Evolutionary conservation across 2,329 filamentous ascomycete species (phyloP).

Genomic region (Botrytis sinoallii): DNA sequence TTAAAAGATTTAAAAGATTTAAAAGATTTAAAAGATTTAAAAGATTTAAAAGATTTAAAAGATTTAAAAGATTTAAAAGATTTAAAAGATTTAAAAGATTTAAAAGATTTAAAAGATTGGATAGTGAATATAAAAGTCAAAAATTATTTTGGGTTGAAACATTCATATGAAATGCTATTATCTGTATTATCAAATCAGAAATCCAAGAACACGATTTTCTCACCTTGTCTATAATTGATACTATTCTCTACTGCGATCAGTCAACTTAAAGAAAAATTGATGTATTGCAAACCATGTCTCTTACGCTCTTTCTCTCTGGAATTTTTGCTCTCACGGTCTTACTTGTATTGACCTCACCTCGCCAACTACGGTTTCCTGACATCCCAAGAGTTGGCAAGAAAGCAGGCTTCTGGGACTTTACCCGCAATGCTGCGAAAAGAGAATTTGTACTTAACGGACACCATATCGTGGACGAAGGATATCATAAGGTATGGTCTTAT

Average conservation of each 20-base stretch:
- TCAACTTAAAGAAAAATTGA: not conserved
- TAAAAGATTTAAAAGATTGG: no score
- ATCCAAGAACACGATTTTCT: not conserved
- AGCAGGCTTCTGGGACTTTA: not conserved
- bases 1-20: no score
- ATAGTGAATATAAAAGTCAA: no score
- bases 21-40: no score
- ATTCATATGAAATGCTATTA: no score
- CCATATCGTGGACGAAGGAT: not conserved
- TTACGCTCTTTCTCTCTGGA: not conserved
- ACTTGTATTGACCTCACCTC: not conserved
- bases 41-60: no score
- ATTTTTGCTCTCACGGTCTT: not conserved
- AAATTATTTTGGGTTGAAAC: no score
- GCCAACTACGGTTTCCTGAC: not conserved
- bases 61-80: no score
- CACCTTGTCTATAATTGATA: no score
- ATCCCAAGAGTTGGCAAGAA: conserved; percentile 4
- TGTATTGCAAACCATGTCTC: not conserved
- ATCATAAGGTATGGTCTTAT: not conserved
- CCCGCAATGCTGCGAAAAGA: not conserved
- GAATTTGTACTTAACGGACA: conserved; percentile 4
- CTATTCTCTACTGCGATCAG: not conserved
- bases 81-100: no score
- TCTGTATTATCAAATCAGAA: not conserved